phyloP scores from a whole-genome alignment of 257 asterid species.

The Solanum piurae region DNA sequence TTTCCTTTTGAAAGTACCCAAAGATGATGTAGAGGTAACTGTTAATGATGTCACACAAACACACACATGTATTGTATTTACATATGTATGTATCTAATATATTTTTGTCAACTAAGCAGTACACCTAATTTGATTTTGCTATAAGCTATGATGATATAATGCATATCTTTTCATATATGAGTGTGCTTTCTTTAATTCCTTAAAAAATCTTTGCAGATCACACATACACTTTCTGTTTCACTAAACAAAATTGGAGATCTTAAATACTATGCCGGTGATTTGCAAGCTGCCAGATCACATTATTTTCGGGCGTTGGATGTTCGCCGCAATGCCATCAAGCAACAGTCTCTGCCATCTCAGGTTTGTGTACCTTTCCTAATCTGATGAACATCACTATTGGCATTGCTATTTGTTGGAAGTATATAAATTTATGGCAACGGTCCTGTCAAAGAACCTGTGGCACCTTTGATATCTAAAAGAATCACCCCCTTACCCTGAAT shows the following conservation, averaged over 20 bases:
- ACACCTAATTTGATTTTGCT: not conserved
- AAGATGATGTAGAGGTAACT: constrained; percentile 71
- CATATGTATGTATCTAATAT: not conserved
- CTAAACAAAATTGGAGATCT: constrained; percentile 94
- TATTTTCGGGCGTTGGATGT: constrained; percentile 84
- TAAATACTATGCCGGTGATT: constrained; percentile 74
- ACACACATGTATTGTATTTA: not conserved
- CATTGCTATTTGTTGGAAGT: not conserved
- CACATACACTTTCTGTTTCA: constrained; percentile 91
- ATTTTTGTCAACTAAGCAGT: not conserved
- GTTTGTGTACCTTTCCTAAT: constrained; percentile 22
- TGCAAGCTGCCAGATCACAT: constrained; percentile 63
- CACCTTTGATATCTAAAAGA: not conserved
- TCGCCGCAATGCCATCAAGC: constrained; percentile 60
- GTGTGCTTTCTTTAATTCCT: not conserved
- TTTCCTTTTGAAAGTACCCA: constrained; percentile 64
- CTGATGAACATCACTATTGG: not conserved
- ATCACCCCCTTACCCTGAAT: not conserved
- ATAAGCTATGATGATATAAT: not conserved
- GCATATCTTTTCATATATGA: not conserved
- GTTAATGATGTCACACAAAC: not conserved
- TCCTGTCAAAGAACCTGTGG: not conserved
- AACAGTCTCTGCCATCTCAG: constrained; percentile 57
- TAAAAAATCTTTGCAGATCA: constrained; percentile 34
- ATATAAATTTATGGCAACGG: not conserved